Evolutionary conservation across 148 eudicot genomes (phyloP), one percentile per base, ranked within the genome.

Genomic region (Dianthus caryophyllus): DNA sequence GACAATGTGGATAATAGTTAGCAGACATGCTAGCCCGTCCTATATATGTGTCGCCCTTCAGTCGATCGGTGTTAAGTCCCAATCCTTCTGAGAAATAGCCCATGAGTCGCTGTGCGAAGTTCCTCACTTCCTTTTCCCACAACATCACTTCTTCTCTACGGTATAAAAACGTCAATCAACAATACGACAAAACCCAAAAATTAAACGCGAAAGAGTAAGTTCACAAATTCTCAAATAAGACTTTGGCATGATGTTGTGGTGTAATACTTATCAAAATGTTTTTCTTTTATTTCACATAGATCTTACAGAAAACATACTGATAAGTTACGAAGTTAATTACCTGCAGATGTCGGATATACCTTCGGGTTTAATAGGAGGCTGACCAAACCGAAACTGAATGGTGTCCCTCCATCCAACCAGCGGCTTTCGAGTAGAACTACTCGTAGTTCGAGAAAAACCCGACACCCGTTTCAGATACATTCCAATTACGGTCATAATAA

Each of bases 371-470:
- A 76, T 72, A 16, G 75, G 21, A 3, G 14, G 12, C 14, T 87
- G 82, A 1, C 71, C 77, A 30, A 77, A 26, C 16, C 79, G 61
- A 20, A 79, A 5, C 63, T 78, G 81, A 48, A 88, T 26, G 0
- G 94, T 79, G 61, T 88, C 94, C 18, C 90, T 68, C 94, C n/a
- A n/a, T n/a, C n/a, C 94, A 88, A 68, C 94, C 82, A 25, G 90
- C 90, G 0, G 90, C 94, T 66, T 83, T 83, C 0, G 89, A 81
- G n/a, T 64, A 56, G 62, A 57, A 81, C 50, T 85, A 62, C 13
- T 88, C 94, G 53, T 81, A 68, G 50, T 88, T 88, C 6, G 87
- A 77, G 41, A 59, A 64, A 53, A 70, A 88, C 0, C 75, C 51
- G 0, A 74, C 75, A 0, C 87, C 87, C 20, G 4, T 41, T 1